Percentiles rank a stretch among this genome's conserved stretches.
Evolutionary conservation across 129 eudicot species (phyloP).

Genomic region (Pulicaria dysenterica): DNA sequence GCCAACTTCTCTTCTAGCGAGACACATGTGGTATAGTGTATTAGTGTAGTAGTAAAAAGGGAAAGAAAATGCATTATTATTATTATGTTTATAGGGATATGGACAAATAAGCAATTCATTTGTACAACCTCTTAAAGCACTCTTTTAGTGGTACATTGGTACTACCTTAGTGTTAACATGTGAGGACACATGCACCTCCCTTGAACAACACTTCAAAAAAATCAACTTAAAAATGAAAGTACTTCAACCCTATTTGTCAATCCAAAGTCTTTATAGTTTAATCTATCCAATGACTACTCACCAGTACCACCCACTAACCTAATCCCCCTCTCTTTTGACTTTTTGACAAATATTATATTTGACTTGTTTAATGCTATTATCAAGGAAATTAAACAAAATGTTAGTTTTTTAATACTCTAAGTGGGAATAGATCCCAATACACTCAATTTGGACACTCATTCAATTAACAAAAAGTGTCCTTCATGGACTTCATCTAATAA

Average conservation of each 20-base stretch:
- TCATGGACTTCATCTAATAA: background rate
- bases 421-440: constrained; percentile 42
- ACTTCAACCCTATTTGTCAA: constrained; percentile 19
- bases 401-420: constrained; percentile 25
- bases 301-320: constrained; percentile 30
- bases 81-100: background rate
- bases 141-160: too few relatives aligned
- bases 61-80: background rate
- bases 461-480: constrained; percentile 17
- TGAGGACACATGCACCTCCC: constrained; percentile 40
- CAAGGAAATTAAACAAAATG: constrained; percentile 29
- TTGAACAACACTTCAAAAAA: constrained; percentile 21
- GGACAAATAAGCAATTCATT: constrained; percentile 12
- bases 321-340: constrained; percentile 37
- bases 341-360: constrained; percentile 20
- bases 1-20: constrained; percentile 3
- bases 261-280: constrained; percentile 20
- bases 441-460: constrained; percentile 38
- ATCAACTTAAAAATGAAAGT: background rate
- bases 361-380: constrained; percentile 32
- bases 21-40: background rate
- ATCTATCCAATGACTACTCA: constrained; percentile 29
- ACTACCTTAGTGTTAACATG: constrained; percentile 24
- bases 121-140: background rate
- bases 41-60: constrained; percentile 4